These are phyloP conservation scores for Ascochyta viciae-villosae DNA, from an alignment of 2,329 filamentous ascomycete species.

Conservation along the genomic window DNA sequence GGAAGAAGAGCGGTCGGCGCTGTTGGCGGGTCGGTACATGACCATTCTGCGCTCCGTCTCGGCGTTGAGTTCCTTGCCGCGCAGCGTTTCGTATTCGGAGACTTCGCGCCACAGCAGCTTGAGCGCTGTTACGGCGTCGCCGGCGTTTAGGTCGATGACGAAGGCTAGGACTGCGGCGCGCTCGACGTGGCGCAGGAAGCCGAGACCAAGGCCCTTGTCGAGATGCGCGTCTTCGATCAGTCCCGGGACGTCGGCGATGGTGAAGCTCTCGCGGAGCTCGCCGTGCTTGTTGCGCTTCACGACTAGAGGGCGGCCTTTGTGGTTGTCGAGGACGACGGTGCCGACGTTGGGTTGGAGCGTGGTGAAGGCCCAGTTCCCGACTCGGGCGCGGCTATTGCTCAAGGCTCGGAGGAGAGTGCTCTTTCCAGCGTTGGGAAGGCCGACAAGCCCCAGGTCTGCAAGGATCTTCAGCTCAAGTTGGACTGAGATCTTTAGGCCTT, in stretches of 20 bases:
- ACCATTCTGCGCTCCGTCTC: constrained; percentile 69
- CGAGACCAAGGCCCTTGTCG: constrained; percentile 87
- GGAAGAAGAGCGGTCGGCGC: constrained; percentile 20
- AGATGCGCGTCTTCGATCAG: constrained; percentile 91
- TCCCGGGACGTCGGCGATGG: constrained; percentile 94
- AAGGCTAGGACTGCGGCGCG: constrained; percentile 92
- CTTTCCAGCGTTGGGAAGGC: constrained; percentile 94
- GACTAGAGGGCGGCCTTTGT: constrained; percentile 74
- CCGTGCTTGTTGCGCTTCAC: constrained; percentile 56
- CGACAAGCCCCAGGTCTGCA: constrained; percentile 92
- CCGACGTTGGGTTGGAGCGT: constrained; percentile 95
- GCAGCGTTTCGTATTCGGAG: constrained; percentile 81
- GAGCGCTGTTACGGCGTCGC: constrained; percentile 79
- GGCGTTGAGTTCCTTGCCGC: constrained; percentile 73
- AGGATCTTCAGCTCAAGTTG: constrained; percentile 94
- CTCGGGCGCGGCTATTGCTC: constrained; percentile 84
- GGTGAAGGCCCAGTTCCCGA: constrained; percentile 97
- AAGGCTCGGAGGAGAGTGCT: constrained; percentile 88
- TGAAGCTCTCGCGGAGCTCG: constrained; percentile 77
- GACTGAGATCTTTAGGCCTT: constrained; percentile 77
- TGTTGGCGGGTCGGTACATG: constrained; percentile 52
- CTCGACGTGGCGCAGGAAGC: constrained; percentile 93
- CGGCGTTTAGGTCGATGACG: constrained; percentile 83
- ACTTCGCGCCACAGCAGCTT: constrained; percentile 90
- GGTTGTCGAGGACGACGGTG: constrained; percentile 89